Evolutionary conservation across 2,329 filamentous ascomycete genomes (phyloP).

Genomic region (Helotiales sp.): DNA sequence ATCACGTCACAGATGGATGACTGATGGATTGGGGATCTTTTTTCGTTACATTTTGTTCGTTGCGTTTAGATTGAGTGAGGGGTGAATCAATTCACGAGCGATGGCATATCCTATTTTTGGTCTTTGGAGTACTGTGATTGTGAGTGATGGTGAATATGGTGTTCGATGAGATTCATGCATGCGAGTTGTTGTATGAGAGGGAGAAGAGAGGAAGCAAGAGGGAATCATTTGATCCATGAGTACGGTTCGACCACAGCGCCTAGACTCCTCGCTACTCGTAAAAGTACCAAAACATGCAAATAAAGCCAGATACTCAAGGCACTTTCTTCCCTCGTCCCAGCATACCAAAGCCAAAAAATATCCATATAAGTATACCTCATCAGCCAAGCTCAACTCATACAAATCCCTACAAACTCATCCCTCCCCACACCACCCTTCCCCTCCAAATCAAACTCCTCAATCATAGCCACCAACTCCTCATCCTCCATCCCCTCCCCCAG

Average conservation of each 20-base stretch:
- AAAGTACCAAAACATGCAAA: constrained; percentile 10
- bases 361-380: not conserved
- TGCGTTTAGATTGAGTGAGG: constrained; percentile 32
- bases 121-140: not conserved
- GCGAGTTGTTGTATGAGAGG: too few relatives aligned
- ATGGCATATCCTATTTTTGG: constrained; percentile 21
- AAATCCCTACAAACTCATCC: constrained; percentile 63
- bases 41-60: constrained; percentile 18
- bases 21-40: constrained; percentile 25
- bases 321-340: not conserved
- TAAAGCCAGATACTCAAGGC: not conserved
- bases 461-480: constrained; percentile 92
- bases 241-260: not conserved
- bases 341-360: not conserved
- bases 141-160: too few relatives aligned
- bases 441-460: constrained; percentile 96
- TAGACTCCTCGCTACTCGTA: constrained; percentile 8
- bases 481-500: constrained; percentile 92
- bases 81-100: constrained; percentile 34
- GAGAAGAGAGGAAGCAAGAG: too few relatives aligned
- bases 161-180: too few relatives aligned
- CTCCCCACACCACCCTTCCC: constrained; percentile 80
- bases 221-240: too few relatives aligned
- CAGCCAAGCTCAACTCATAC: constrained; percentile 40
- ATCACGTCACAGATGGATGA: constrained; percentile 19